Evolutionary conservation across 177 flowering plant genomes (phyloP).

Genomic region (Vitis hybrid): DNA sequence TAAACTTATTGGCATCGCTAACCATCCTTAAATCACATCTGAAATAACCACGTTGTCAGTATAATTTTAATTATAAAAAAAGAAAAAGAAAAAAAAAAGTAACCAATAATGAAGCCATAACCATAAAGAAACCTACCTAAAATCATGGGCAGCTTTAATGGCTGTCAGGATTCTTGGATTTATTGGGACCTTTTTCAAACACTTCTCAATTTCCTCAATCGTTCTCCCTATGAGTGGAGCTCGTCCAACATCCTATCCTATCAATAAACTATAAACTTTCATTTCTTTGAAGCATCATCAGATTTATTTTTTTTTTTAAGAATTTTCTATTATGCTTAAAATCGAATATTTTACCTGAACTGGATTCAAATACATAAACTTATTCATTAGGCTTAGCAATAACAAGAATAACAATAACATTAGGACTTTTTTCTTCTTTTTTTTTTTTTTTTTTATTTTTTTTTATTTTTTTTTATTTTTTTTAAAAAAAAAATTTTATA

Average conservation of each 20-base stretch:
- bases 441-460: too few relatives aligned
- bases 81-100: neutral
- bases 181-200: slow-evolving; percentile 50
- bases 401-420: too few relatives aligned
- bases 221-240: slow-evolving; percentile 56
- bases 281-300: too few relatives aligned
- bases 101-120: neutral
- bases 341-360: too few relatives aligned
- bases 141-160: slow-evolving; percentile 53
- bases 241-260: slow-evolving; percentile 78
- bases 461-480: too few relatives aligned
- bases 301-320: too few relatives aligned
- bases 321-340: too few relatives aligned
- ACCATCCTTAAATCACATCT: slow-evolving; percentile 72
- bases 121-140: slow-evolving; percentile 44
- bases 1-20: slow-evolving; percentile 70
- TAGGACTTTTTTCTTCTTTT: too few relatives aligned
- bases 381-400: too few relatives aligned
- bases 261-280: neutral
- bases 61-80: neutral
- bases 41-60: slow-evolving; percentile 15
- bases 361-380: too few relatives aligned
- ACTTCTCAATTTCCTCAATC: slow-evolving; percentile 49
- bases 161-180: slow-evolving; percentile 46
- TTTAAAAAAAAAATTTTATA: too few relatives aligned